phyloP scores from a whole-genome alignment of 2,329 filamentous ascomycete species.

The Cercospora janseana region DNA sequence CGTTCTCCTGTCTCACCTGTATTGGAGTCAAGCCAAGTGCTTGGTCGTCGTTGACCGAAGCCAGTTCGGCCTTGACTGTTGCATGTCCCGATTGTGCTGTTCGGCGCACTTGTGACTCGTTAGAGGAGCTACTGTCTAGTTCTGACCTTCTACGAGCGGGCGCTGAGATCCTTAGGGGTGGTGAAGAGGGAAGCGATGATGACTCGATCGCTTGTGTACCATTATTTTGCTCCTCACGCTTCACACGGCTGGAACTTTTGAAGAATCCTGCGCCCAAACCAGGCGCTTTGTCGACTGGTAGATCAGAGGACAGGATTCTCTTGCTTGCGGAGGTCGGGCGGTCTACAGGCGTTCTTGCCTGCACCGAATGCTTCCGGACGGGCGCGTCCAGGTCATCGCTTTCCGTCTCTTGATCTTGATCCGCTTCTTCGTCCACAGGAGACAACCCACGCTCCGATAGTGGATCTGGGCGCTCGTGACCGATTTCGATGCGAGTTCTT shows the following conservation, averaged over 20 bases:
- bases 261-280: neutral
- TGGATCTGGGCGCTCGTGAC: constrained; percentile 6
- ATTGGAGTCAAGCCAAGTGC: neutral
- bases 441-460: constrained; percentile 4
- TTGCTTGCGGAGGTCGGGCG: neutral
- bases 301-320: neutral
- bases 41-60: neutral
- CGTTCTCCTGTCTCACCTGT: constrained; percentile 1
- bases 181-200: constrained; percentile 7
- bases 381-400: constrained; percentile 30
- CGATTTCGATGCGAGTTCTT: constrained; percentile 16
- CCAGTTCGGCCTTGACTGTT: neutral
- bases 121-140: too few species aligned
- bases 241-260: constrained; percentile 2
- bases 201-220: constrained; percentile 3
- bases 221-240: neutral
- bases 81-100: neutral
- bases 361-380: neutral
- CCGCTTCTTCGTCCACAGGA: constrained; percentile 12
- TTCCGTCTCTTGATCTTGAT: constrained; percentile 20
- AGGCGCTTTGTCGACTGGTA: constrained; percentile 1
- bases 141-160: too few species aligned
- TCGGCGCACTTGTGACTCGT: too few species aligned
- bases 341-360: neutral
- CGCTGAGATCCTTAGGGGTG: constrained; percentile 5